Evolutionary conservation across 257 asterid species (phyloP).

Genomic region (Solanum paucissectum): DNA sequence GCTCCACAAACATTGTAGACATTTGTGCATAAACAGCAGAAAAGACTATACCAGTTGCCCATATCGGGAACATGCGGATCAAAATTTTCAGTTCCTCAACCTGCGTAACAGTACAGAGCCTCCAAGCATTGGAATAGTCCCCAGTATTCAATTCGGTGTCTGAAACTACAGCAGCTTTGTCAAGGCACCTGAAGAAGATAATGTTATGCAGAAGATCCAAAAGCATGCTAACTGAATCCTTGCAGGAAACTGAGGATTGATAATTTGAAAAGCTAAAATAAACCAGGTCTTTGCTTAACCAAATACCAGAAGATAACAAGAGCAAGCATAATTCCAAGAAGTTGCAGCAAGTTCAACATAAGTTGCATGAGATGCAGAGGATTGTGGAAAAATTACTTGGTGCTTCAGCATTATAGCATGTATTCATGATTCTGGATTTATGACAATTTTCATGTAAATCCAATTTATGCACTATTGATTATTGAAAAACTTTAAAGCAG

Average conservation of each 20-base stretch:
- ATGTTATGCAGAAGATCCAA: neutral
- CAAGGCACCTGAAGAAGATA: conserved; percentile 57
- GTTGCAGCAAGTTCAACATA: neutral
- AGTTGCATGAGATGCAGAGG: neutral
- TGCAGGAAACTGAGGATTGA: neutral
- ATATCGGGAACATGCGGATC: conserved; percentile 86
- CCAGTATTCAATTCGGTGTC: conserved; percentile 38
- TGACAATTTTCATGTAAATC: neutral
- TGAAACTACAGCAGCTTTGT: conserved; percentile 62
- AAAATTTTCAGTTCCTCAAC: conserved; percentile 76
- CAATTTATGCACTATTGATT: neutral
- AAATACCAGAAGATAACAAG: neutral
- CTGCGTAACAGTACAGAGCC: conserved; percentile 81
- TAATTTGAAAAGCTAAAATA: neutral
- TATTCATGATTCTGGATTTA: neutral
- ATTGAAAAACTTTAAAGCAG: neutral
- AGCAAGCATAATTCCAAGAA: neutral
- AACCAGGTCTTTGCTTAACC: neutral
- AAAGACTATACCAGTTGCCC: conserved; percentile 92
- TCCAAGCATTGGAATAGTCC: conserved; percentile 66
- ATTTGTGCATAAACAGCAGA: conserved; percentile 85
- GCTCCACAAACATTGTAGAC: conserved; percentile 91
- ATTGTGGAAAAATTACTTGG: neutral
- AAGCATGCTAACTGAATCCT: neutral
- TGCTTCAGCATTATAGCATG: neutral